Evolutionary conservation across 192 early-diverging fungal species (phyloP).

Genomic region (Phycomyces nitens): DNA sequence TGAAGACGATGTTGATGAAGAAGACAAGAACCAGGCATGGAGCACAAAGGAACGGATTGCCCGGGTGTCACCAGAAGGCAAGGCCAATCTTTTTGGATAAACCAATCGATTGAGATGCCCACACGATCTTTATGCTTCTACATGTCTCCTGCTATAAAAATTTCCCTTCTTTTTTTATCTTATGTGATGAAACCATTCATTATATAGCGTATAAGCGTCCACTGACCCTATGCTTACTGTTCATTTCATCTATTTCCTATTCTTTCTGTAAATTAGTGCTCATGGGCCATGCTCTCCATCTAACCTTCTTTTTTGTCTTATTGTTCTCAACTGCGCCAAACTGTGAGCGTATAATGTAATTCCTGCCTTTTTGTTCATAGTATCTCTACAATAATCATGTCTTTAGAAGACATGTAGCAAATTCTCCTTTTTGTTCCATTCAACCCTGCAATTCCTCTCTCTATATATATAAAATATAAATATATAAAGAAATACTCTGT

Average conservation of each 20-base stretch:
- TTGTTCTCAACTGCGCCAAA: neutral
- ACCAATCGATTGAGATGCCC: neutral
- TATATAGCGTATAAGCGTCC: neutral
- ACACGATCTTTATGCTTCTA: neutral
- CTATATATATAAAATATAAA: neutral
- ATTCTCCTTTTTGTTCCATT: neutral
- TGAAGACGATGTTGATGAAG: slow-evolving; percentile 12
- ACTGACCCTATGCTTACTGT: neutral
- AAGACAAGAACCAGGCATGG: slow-evolving; percentile 6
- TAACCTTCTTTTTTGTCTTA: neutral
- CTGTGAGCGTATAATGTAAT: neutral
- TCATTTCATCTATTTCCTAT: neutral
- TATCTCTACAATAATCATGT: neutral
- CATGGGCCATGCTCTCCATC: neutral
- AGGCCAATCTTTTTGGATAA: slow-evolving; percentile 2
- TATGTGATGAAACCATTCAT: neutral
- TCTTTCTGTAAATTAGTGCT: neutral
- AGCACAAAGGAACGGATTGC: neutral
- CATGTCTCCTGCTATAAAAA: neutral
- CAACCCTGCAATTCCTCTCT: neutral
- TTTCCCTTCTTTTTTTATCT: slow-evolving; percentile 2
- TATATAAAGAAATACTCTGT: neutral
- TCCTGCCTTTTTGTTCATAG: neutral
- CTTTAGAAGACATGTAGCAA: neutral
- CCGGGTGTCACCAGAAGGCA: slow-evolving; percentile 1